Percentiles rank a stretch among this genome's conserved stretches.
phyloP scores from a whole-genome alignment of 2,329 filamentous ascomycete genomes.

The Nemania diffusa region DNA sequence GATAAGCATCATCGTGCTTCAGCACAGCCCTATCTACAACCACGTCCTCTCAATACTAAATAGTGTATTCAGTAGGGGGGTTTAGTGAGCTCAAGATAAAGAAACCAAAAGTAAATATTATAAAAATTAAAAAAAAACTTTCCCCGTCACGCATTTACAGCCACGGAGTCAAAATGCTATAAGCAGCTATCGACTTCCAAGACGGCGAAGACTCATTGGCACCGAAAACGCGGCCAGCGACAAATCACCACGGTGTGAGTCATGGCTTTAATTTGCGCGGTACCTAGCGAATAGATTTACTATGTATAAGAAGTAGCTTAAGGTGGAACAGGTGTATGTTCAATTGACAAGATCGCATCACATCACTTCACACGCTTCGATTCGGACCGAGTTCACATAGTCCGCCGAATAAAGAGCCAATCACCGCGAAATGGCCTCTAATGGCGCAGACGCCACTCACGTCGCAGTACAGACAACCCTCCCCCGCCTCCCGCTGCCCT shows the following conservation, averaged over 20 bases:
- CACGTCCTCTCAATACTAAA: too few species aligned
- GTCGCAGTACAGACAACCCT: slow-evolving; percentile 39
- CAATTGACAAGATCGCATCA: background rate
- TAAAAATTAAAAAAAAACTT: background rate
- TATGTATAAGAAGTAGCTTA: slow-evolving; percentile 6
- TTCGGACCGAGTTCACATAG: background rate
- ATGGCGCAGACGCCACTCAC: background rate
- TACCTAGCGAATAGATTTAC: background rate
- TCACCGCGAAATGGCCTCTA: slow-evolving; percentile 8
- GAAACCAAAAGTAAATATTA: background rate
- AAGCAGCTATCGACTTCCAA: background rate
- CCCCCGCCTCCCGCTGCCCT: slow-evolving; percentile 39
- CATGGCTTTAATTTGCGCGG: slow-evolving; percentile 1
- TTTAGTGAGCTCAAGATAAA: background rate
- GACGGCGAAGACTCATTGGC: slow-evolving; percentile 21
- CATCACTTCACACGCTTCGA: background rate
- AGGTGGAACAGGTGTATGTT: background rate
- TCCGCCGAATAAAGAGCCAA: background rate
- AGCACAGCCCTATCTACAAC: background rate
- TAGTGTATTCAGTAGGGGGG: too few species aligned
- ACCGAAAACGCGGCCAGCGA: slow-evolving; percentile 1
- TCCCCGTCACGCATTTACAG: background rate
- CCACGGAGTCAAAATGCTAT: background rate
- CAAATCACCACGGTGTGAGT: slow-evolving; percentile 29
- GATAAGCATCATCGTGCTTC: background rate